Evolutionary conservation across 2,329 filamentous ascomycete species (phyloP).

Genomic region (Dactylellina cionopaga): DNA sequence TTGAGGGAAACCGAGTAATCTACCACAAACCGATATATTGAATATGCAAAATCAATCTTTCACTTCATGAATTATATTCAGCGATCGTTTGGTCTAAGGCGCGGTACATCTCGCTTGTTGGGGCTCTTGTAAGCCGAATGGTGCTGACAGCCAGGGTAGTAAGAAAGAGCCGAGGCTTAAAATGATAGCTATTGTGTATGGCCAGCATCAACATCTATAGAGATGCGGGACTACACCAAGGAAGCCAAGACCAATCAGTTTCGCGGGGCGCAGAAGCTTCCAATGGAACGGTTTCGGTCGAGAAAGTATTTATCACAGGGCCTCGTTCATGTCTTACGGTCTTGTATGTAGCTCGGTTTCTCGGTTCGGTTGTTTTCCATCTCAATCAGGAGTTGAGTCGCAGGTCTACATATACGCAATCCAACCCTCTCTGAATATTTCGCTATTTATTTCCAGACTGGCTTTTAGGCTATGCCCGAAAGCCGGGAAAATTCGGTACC

Average conservation of each 20-base stretch:
- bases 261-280: too few relatives aligned
- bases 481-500: constrained; percentile 35
- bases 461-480: constrained; percentile 30
- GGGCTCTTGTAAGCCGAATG: constrained; percentile 26
- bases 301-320: too few relatives aligned
- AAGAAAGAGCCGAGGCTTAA: constrained; percentile 43
- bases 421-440: too few relatives aligned
- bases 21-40: too few relatives aligned
- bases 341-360: constrained; percentile 1
- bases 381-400: not conserved
- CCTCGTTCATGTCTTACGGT: too few relatives aligned
- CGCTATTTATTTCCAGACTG: constrained; percentile 1
- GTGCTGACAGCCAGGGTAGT: constrained; percentile 18
- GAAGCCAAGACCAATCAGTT: too few relatives aligned
- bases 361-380: constrained; percentile 14
- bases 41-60: too few relatives aligned
- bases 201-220: too few relatives aligned
- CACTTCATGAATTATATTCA: constrained; percentile 12
- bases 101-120: not conserved
- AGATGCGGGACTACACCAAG: too few relatives aligned
- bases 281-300: too few relatives aligned
- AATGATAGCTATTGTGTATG: constrained; percentile 10
- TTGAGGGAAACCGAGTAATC: not conserved
- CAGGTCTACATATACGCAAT: not conserved
- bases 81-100: not conserved